Percentiles rank a stretch among this genome's conserved stretches.
phyloP scores from a whole-genome alignment of 257 asterid species.

The Plantago elongata region DNA sequence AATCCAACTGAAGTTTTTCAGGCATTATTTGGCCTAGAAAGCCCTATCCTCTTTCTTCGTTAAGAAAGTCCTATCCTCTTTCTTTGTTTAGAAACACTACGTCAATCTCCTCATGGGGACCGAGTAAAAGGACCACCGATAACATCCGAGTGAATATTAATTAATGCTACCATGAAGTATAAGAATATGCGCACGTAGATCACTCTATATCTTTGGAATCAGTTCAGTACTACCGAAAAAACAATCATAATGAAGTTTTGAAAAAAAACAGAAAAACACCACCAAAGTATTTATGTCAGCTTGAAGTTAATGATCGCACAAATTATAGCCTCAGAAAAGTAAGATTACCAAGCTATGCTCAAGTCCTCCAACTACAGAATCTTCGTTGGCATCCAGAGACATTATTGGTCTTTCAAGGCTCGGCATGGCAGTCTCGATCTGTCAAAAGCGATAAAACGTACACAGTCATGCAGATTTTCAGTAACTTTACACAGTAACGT shows the following conservation, averaged over 20 bases:
- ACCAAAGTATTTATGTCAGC: background rate
- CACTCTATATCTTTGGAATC: background rate
- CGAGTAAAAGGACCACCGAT: too few species aligned
- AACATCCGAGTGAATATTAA: too few species aligned
- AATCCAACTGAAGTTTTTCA: too few species aligned
- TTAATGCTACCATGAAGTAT: too few species aligned
- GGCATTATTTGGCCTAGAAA: too few species aligned
- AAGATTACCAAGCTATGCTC: conserved; percentile 86
- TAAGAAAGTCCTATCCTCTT: too few species aligned
- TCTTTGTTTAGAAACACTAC: too few species aligned
- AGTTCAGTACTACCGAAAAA: background rate
- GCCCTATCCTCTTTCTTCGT: too few species aligned
- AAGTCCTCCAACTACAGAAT: conserved; percentile 84
- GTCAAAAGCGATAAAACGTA: conserved; percentile 14
- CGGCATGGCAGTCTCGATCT: conserved; percentile 97
- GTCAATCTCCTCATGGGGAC: too few species aligned
- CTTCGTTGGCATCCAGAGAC: conserved; percentile 94
- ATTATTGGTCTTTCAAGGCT: conserved; percentile 87
- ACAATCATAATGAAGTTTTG: too few species aligned
- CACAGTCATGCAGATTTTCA: too few species aligned
- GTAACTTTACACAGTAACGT: background rate
- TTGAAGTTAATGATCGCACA: conserved; percentile 8
- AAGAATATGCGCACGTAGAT: too few species aligned
- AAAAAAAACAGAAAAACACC: background rate
- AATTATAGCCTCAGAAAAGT: conserved; percentile 19